phyloP scores from a whole-genome alignment of 1,284 basidiomycete genomes.

The Microstroma glucosiphilum region DNA sequence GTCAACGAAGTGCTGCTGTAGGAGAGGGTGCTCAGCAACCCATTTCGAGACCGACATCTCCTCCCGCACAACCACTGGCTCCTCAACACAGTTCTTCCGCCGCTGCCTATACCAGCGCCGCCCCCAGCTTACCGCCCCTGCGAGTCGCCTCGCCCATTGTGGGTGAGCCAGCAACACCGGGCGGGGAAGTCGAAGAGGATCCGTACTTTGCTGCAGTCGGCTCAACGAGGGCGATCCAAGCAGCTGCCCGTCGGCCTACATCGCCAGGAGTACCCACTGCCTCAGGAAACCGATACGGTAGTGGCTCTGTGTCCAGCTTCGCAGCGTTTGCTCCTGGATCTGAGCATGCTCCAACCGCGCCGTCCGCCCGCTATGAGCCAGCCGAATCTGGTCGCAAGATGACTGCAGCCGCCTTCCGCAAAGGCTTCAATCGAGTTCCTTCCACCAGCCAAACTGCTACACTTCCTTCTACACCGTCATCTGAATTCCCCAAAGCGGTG shows the following conservation, averaged over 20 bases:
- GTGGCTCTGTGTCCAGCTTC: constrained; percentile 20
- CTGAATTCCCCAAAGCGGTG: background rate
- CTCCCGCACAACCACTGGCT: background rate
- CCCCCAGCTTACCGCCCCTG: constrained; percentile 29
- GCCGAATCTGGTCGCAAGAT: constrained; percentile 33
- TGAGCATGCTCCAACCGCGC: constrained; percentile 10
- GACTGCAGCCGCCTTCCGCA: constrained; percentile 40
- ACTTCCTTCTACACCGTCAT: background rate
- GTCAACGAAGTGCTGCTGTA: no score
- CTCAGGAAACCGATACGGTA: background rate
- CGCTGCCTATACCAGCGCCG: constrained; percentile 11
- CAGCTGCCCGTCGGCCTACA: constrained; percentile 28
- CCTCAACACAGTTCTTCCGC: background rate
- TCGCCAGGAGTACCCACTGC: constrained; percentile 16
- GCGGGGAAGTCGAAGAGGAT: constrained; percentile 17
- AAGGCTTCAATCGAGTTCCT: constrained; percentile 32
- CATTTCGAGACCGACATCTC: no score
- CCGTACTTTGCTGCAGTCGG: constrained; percentile 39
- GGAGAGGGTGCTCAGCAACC: no score
- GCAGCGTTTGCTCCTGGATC: background rate
- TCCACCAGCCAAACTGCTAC: constrained; percentile 15
- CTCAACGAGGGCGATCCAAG: constrained; percentile 35
- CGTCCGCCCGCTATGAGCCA: constrained; percentile 9
- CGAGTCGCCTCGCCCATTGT: constrained; percentile 26
- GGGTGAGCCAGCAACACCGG: constrained; percentile 4